These are phyloP conservation scores for Phaffomyces antillensis DNA, from an alignment of 805 yeast species.

Conservation along the genomic window DNA sequence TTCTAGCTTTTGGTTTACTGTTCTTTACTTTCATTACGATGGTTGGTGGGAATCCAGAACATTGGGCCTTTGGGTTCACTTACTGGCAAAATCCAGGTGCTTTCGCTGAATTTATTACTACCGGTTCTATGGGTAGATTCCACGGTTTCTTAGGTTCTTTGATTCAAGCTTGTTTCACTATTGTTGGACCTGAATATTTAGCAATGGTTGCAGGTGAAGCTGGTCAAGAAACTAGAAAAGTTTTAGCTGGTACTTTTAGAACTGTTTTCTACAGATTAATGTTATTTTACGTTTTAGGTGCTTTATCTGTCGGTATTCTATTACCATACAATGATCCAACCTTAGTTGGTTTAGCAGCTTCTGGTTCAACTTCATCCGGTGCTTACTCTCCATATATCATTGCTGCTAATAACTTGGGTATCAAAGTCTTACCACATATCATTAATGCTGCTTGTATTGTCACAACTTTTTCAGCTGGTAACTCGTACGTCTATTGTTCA, in stretches of 20 bases:
- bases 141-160: conserved; percentile 66
- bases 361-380: conserved; percentile 34
- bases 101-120: conserved; percentile 45
- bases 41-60: conserved; percentile 78
- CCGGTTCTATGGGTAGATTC: conserved; percentile 58
- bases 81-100: conserved; percentile 45
- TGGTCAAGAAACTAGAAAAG: conserved; percentile 58
- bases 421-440: conserved; percentile 41
- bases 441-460: conserved; percentile 47
- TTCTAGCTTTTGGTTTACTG: conserved; percentile 62
- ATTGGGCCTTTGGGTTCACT: conserved; percentile 48
- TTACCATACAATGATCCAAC: conserved; percentile 53
- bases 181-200: conserved; percentile 78
- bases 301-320: conserved; percentile 60
- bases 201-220: conserved; percentile 78
- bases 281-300: conserved; percentile 56
- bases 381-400: conserved; percentile 50
- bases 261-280: conserved; percentile 57
- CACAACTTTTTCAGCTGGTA: conserved; percentile 49
- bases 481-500: conserved; percentile 50
- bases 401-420: conserved; percentile 45
- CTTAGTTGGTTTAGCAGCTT: conserved; percentile 35
- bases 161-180: conserved; percentile 63
- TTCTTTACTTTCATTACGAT: conserved; percentile 68
- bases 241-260: conserved; percentile 64